phyloP scores from a whole-genome alignment of 2,329 filamentous ascomycete species.

The Coniochaeta sp. region DNA sequence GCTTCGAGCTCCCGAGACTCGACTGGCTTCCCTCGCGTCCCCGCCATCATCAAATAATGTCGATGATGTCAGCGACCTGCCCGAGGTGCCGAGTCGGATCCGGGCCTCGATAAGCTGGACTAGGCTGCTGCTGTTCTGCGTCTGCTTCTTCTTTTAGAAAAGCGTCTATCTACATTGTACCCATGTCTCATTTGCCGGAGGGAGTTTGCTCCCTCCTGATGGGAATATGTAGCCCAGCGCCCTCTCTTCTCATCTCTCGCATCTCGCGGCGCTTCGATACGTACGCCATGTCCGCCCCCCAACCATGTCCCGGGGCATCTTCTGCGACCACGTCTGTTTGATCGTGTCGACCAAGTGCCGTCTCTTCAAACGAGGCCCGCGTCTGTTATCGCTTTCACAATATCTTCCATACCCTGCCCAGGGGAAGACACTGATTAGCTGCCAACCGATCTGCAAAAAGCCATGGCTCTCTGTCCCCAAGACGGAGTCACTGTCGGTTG shows the following conservation, averaged over 20 bases:
- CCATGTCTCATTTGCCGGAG: slow-evolving; percentile 17
- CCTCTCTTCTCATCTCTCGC: background rate
- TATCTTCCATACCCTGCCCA: slow-evolving; percentile 24
- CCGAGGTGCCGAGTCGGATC: background rate
- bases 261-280: background rate
- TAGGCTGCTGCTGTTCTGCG: background rate
- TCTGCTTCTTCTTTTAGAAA: background rate
- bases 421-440: slow-evolving; percentile 14
- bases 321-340: background rate
- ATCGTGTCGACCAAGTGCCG: slow-evolving; percentile 5
- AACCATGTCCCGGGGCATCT: background rate
- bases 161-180: slow-evolving; percentile 17
- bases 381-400: slow-evolving; percentile 28
- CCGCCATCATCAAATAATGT: background rate
- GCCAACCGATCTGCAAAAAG: slow-evolving; percentile 4
- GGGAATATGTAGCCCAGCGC: slow-evolving; percentile 18
- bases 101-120: background rate
- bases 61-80: slow-evolving; percentile 1
- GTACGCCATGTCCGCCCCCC: background rate
- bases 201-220: slow-evolving; percentile 22
- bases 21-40: background rate
- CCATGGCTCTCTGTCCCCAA: background rate
- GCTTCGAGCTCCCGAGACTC: background rate
- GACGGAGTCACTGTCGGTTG: background rate
- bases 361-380: slow-evolving; percentile 29